Conservation (phyloP, 495 filamentous ascomycete genomes). For the Penicillium antarcticum region DNA sequence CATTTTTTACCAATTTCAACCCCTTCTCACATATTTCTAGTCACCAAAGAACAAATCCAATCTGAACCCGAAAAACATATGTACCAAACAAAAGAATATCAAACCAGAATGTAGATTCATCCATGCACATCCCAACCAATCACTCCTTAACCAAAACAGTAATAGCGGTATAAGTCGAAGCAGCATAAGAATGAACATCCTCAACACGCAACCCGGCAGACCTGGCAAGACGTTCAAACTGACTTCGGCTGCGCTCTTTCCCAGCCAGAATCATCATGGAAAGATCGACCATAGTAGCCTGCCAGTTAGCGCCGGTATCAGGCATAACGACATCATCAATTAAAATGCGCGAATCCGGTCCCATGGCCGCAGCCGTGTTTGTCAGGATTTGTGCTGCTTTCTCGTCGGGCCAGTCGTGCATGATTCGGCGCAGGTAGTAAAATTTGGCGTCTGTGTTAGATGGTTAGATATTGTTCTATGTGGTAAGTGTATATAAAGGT, state of each 20-base stretch:
- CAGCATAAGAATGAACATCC: slow-evolving; percentile 36
- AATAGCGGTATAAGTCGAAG: slow-evolving; percentile 18
- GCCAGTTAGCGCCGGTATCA: slow-evolving; percentile 27
- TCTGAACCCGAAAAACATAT: too few species aligned
- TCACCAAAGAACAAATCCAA: too few species aligned
- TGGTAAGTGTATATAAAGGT: too few species aligned
- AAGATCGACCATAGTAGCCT: slow-evolving; percentile 31
- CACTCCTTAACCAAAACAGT: slow-evolving; percentile 21
- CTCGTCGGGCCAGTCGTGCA: slow-evolving; percentile 39
- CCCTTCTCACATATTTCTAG: too few species aligned
- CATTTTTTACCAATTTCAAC: too few species aligned
- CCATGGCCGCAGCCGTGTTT: slow-evolving; percentile 31
- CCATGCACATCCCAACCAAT: not conserved
- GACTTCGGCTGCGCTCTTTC: slow-evolving; percentile 30
- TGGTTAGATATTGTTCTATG: not conserved
- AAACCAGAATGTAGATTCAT: too few species aligned
- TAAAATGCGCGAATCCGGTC: slow-evolving; percentile 31
- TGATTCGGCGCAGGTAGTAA: slow-evolving; percentile 41
- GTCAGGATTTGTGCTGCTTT: slow-evolving; percentile 29
- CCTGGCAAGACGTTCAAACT: slow-evolving; percentile 39
- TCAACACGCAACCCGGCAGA: slow-evolving; percentile 39
- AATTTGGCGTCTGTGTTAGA: slow-evolving; percentile 28
- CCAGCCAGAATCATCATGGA: slow-evolving; percentile 37
- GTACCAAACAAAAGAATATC: too few species aligned
- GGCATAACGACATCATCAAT: slow-evolving; percentile 41